Base-by-base conservation (phyloP, 1,284 basidiomycete species). In the Mycena sp. region DNA sequence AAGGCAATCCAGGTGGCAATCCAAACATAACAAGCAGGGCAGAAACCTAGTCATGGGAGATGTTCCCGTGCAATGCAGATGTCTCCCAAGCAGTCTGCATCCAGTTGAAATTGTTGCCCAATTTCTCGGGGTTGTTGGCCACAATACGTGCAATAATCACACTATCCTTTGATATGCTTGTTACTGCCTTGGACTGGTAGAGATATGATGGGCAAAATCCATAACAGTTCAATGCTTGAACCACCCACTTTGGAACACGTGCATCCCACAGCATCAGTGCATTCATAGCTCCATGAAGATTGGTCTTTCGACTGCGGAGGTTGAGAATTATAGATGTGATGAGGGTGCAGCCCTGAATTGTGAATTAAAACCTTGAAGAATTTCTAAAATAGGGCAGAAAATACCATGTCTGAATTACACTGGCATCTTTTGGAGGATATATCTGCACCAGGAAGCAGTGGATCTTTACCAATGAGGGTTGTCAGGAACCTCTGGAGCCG, bases 31-130 rank as follows among this genome's bases (percentile, higher is more conserved):
- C 25, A 69, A 57, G 7, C n/a, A 70, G 17, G 3, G 68, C 69
- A 43, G 68, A 70, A 2, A 69, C 68, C 52, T 70, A 41, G 37
- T 70, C 68, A 58, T 70, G 69, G 4, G 29, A 46, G 1, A 58
- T 35, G 23, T 63, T 43, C 19, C 32, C 51, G 41, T 70, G 63
- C 17, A 28, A 14, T 41, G 65, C 65, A 7, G 65, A 60, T 5
- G 60, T 19, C 38, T 70, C 67, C 53, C 53, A 64, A 9, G 65
- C 53, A 16, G 40, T 45, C 12, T 53, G 25, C 12, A 55, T 40
- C 69, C 69, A 70, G 46, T 70, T 70, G 53, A 69, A 69, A 41
- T 70, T 70, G 61, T 70, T 63, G 44, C 69, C 64, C 21, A 70
- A 62, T 37, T 69, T 69, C n/a, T 3, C 1, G 9, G 53, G 38